These are phyloP conservation scores for Rhizoclosmatium sp. DNA, from an alignment of 192 early-diverging fungal genomes.

Conservation along the genomic window DNA sequence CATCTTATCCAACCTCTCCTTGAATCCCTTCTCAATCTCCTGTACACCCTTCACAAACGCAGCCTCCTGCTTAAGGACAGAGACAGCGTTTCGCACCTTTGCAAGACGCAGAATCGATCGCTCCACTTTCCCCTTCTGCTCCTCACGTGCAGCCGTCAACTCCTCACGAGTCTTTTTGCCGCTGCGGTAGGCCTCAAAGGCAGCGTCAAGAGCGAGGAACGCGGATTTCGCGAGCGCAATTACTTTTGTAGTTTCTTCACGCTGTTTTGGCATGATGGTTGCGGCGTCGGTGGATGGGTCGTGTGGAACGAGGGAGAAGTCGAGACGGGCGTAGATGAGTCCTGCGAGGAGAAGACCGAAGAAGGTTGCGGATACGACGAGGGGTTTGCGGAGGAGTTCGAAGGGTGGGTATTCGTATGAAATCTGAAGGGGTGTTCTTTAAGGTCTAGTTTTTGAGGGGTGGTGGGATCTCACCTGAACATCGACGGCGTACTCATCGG, in stretches of 20 bases:
- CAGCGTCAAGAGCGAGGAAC: background rate
- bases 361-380: constrained; percentile 47
- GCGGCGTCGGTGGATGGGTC: background rate
- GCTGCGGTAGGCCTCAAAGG: constrained; percentile 10
- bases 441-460: background rate
- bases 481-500: constrained; percentile 67
- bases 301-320: constrained; percentile 47
- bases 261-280: background rate
- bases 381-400: constrained; percentile 52
- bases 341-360: constrained; percentile 50
- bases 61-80: constrained; percentile 3
- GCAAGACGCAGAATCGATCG: constrained; percentile 28
- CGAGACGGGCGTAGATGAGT: constrained; percentile 52
- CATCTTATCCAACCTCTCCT: constrained; percentile 17
- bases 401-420: constrained; percentile 47
- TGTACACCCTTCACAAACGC: constrained; percentile 33
- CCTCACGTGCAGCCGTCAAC: constrained; percentile 10
- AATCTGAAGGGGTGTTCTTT: constrained; percentile 42
- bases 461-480: constrained; percentile 31
- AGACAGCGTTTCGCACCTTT: constrained; percentile 19
- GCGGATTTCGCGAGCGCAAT: constrained; percentile 17
- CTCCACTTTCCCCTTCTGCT: constrained; percentile 32
- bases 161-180: background rate
- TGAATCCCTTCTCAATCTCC: constrained; percentile 39
- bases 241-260: constrained; percentile 13